Conservation (phyloP, 2,329 filamentous ascomycete genomes). For the Claviceps digitariae region DNA sequence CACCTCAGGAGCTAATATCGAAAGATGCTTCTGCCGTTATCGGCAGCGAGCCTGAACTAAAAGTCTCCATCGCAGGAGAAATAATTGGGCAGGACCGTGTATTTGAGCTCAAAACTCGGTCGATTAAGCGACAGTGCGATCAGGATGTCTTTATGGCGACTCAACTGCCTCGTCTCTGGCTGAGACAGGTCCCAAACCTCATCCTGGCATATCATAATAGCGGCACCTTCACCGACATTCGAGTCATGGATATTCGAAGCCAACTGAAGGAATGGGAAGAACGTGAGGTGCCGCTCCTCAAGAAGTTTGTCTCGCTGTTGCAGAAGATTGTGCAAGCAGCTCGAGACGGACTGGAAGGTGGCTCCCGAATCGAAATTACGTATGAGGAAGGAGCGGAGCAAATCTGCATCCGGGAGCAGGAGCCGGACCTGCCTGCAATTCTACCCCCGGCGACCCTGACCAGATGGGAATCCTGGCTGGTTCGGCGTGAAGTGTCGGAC, state of each 20-base stretch:
- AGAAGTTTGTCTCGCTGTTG: background rate
- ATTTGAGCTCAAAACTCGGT: constrained; percentile 33
- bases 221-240: background rate
- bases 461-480: background rate
- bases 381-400: background rate
- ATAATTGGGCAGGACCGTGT: constrained; percentile 15
- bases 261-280: background rate
- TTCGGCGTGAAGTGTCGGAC: background rate
- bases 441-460: background rate
- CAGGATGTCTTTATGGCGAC: constrained; percentile 16
- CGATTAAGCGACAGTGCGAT: constrained; percentile 6
- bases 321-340: background rate
- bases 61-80: background rate
- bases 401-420: background rate
- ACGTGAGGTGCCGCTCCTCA: background rate
- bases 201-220: constrained; percentile 26
- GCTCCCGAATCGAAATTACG: background rate
- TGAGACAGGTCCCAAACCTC: constrained; percentile 24
- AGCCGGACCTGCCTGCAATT: background rate
- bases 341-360: background rate
- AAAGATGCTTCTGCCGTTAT: background rate
- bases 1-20: background rate
- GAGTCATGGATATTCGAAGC: background rate
- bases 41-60: constrained; percentile 12
- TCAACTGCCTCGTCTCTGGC: constrained; percentile 30